Base-by-base conservation (phyloP, 164 flowering plant genomes). In the Taxillus chinensis region DNA sequence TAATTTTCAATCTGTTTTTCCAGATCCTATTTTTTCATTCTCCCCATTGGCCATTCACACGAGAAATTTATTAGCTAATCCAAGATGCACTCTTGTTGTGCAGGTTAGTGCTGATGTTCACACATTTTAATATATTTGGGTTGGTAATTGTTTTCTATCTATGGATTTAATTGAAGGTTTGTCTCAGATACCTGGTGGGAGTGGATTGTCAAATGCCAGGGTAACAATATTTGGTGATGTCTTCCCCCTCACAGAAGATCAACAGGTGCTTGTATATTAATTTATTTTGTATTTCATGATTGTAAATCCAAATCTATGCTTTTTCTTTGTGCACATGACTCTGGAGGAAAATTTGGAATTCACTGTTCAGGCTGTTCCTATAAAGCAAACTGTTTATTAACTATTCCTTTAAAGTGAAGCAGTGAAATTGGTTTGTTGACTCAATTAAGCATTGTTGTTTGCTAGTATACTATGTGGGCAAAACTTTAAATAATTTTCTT, bases 11-110 rank as follows among this genome's bases (percentile, higher is more conserved):
- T 45, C 3, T 39, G 9, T 8, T 50, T 62, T 45, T 70, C 67
- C 86, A 95, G 99, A 95, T 75, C 99, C 99, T 40, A 76, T 95
- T 71, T 95, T 95, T 74, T 91, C 96, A 55, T 86, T 95, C 79
- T 95, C 99, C 57, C 99, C 99, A n/a, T 68, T 95, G 80, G 99
- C 97, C 52, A 91, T 95, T 69, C 99, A 95, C 77, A 91, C 99
- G 0, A 64, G 97, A 64, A 95, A 95, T 76, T 78, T 95, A 71
- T 75, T 86, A 64, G 96, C 85, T 27, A 92, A 95, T 65, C 93
- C 99, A 42, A 84, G 87, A 70, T 91, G 99, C 81, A 86, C 96
- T 7, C 83, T 89, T 64, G 99, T 95, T 64, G 96, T 95, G 57
- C 99, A 95, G 97, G 97, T 90, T 62, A 66, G 73, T 77, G 55